A percentile compares a stretch with the other conserved stretches of the same genome.
Conservation (phyloP, 345 rosid species). For the Populus nigra region DNA sequence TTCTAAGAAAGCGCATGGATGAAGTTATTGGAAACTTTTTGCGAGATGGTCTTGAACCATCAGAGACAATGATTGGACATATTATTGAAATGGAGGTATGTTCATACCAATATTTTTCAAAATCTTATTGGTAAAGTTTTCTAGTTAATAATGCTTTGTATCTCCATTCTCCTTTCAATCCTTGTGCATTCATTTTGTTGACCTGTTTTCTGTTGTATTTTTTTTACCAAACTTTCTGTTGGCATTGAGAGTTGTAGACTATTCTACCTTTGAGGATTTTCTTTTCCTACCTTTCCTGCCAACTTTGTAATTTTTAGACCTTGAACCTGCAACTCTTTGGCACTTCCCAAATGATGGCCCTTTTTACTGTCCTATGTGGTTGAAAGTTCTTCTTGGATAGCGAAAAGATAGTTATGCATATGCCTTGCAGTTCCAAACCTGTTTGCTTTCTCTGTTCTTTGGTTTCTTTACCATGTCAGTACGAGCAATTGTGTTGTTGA, state of each 20-base stretch:
- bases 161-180: background rate
- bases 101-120: background rate
- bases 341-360: background rate
- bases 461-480: background rate
- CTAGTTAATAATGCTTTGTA: background rate
- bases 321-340: background rate
- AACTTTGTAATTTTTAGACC: background rate
- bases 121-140: background rate
- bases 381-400: background rate
- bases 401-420: background rate
- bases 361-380: background rate
- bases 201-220: background rate
- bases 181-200: background rate
- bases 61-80: conserved; percentile 88
- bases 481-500: background rate
- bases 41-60: conserved; percentile 87
- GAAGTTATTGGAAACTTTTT: conserved; percentile 85
- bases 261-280: background rate
- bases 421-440: background rate
- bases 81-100: conserved; percentile 91
- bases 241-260: background rate
- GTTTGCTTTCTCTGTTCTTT: background rate
- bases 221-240: background rate
- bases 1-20: conserved; percentile 86
- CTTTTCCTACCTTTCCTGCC: background rate